Evolutionary conservation across 1,139 yeast species (phyloP), one percentile per base, ranked within the genome.

Genomic region (Waltiozyma sp.): DNA sequence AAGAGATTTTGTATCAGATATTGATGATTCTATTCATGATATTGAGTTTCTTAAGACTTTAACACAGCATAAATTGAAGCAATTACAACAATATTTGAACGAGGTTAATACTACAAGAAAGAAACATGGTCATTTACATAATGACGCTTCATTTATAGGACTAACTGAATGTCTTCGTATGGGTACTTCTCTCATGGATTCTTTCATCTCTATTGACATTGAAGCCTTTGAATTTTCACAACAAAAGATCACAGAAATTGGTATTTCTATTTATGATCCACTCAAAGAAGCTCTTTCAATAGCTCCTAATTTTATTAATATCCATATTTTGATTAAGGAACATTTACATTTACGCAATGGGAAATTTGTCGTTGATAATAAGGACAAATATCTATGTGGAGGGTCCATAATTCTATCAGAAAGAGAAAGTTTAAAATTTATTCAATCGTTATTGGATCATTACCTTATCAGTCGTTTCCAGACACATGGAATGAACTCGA

Each of bases 261-360:
- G 93, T 3, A 61, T 83, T 3, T 68, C 84, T 2, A 70, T 82
- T 6, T 81, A 75, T 56, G 85, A 80, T 49, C 86, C 88, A 16
- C 46, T 61, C 4, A 44, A 57, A 28, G 54, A 55, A 19, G 63
- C 62, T n/a, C 40, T 46, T 39, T 61, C 74, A 4, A 48, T 67
- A 33, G 45, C 63, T 13, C 83, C 83, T 1, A 60, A 64, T 31
- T 61, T 74, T 38, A 60, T 65, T 18, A 72, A 70, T 39, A 62
- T 70, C 43, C 95, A 85, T 55, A 68, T 80, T 28, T 65, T 80
- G 16, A 68, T 80, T 3, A 56, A 65, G 40, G 93, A 82, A 51
- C 53, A 70, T 46, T 47, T 63, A 38, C 52, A 62, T n/a, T 51
- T 63, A 21, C 58, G 64, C 28, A 85, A 84, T 57, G 80, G 82